These are phyloP conservation scores for Candida sp. DNA, from an alignment of 1,139 yeast genomes.

Conservation along the genomic window DNA sequence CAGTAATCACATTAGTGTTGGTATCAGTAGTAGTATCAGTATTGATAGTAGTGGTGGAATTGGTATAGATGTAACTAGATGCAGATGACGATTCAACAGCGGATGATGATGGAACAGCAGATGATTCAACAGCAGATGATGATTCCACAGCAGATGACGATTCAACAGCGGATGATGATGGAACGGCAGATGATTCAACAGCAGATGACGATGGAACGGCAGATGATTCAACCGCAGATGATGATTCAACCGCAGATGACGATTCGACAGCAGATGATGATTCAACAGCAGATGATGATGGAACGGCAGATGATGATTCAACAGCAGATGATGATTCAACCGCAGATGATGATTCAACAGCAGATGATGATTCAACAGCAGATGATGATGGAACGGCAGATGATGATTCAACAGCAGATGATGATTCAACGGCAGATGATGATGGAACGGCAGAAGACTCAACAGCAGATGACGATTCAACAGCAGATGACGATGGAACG, in stretches of 20 bases:
- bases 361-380: too few species aligned
- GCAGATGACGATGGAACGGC: too few species aligned
- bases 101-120: too few species aligned
- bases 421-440: constrained; percentile 3
- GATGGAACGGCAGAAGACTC: constrained; percentile 7
- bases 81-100: background rate
- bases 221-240: too few species aligned
- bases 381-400: too few species aligned
- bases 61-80: background rate
- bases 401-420: background rate
- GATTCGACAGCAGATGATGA: constrained; percentile 9
- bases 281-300: too few species aligned
- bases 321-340: too few species aligned
- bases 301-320: too few species aligned
- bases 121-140: constrained; percentile 7
- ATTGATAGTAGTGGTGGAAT: background rate
- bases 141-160: constrained; percentile 8
- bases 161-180: constrained; percentile 9
- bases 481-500: constrained; percentile 7
- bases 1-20: background rate
- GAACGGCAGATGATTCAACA: constrained; percentile 7
- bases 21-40: background rate
- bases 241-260: constrained; percentile 7
- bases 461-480: constrained; percentile 8
- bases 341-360: too few species aligned